Evolutionary conservation across 2,329 filamentous ascomycete genomes (phyloP).

Genomic region (Bipolaris victoriae): DNA sequence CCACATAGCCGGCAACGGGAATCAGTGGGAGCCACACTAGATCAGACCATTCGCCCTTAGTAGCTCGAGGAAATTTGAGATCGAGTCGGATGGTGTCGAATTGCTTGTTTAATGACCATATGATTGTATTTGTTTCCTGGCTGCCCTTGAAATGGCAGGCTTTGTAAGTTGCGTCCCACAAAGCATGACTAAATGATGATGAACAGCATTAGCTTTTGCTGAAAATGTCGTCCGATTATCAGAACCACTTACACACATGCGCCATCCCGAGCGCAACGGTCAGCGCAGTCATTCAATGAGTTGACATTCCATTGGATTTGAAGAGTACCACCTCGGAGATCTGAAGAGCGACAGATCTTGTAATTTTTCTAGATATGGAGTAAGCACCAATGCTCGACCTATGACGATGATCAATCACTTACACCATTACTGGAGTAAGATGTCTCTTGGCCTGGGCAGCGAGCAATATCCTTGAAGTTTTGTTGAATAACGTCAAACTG

Average conservation of each 20-base stretch:
- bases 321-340: background rate
- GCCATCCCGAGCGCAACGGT: background rate
- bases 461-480: background rate
- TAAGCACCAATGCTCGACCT: background rate
- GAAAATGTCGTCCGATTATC: background rate
- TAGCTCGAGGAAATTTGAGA: background rate
- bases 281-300: background rate
- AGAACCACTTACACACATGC: background rate
- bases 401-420: background rate
- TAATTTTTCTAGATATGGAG: background rate
- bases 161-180: background rate
- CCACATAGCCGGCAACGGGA: background rate
- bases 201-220: background rate
- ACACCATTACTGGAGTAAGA: background rate
- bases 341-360: background rate
- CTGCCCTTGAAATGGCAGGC: background rate
- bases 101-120: background rate
- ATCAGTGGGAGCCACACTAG: background rate
- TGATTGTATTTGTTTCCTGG: background rate
- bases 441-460: background rate
- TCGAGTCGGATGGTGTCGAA: background rate
- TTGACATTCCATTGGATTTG: background rate
- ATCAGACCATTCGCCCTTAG: background rate
- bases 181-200: background rate
- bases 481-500: background rate